Conservation (phyloP, 768 basidiomycete species). For the Boletus reticulatus region DNA sequence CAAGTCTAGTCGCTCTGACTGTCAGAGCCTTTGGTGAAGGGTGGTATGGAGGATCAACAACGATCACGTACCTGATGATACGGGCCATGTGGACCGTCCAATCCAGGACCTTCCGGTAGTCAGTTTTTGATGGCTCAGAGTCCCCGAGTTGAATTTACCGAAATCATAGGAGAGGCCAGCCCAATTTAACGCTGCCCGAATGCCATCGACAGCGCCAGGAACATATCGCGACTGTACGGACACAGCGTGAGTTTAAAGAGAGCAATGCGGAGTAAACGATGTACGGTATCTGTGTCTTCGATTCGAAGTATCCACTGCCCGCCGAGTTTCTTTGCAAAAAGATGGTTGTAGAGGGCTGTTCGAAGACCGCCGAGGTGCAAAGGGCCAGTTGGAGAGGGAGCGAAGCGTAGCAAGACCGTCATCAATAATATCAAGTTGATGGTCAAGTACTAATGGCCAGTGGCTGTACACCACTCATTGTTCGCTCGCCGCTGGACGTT, state of each 20-base stretch:
- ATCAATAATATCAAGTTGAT: background rate
- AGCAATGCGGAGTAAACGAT: constrained; percentile 21
- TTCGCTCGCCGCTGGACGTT: too few relatives aligned
- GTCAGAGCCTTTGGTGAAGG: constrained; percentile 7
- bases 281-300: constrained; percentile 92
- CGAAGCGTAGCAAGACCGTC: constrained; percentile 82
- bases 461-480: too few relatives aligned
- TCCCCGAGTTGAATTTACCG: constrained; percentile 48
- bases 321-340: constrained; percentile 75
- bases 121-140: background rate
- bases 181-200: constrained; percentile 79
- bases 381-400: constrained; percentile 94
- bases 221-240: constrained; percentile 67
- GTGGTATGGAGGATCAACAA: background rate
- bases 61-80: constrained; percentile 69
- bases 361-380: constrained; percentile 93
- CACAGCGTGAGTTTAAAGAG: background rate
- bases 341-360: constrained; percentile 90
- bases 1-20: constrained; percentile 89
- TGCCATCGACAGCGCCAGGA: constrained; percentile 80
- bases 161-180: constrained; percentile 90
- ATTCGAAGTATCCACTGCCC: constrained; percentile 92
- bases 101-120: constrained; percentile 63
- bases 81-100: constrained; percentile 73
- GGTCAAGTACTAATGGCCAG: too few relatives aligned